Evolutionary conservation across 139 green algal species (phyloP).

Genomic region (Tetradesmus obliquus): DNA sequence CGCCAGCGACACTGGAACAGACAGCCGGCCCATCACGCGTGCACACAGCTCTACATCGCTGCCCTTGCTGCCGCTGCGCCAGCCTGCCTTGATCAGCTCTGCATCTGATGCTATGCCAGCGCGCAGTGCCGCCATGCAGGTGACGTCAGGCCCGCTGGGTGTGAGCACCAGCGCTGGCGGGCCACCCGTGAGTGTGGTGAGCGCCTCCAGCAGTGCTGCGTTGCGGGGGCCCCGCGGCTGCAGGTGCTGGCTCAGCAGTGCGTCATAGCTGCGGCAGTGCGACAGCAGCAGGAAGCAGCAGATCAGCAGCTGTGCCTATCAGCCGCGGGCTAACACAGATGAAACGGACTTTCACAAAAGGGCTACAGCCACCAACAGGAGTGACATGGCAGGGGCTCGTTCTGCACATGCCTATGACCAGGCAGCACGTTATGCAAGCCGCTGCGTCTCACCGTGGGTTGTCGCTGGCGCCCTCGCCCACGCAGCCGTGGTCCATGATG

Average conservation of each 20-base stretch:
- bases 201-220: constrained; percentile 47
- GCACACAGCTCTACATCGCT: constrained; percentile 48
- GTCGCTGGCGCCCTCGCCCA: constrained; percentile 28
- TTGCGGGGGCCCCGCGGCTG: constrained; percentile 40
- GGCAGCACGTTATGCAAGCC: too few species aligned
- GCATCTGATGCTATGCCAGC: constrained; percentile 51
- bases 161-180: constrained; percentile 42
- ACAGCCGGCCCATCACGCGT: constrained; percentile 56
- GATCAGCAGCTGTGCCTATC: too few species aligned
- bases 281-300: background rate
- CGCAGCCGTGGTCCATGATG: constrained; percentile 70
- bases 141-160: constrained; percentile 47
- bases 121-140: constrained; percentile 49
- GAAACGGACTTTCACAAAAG: too few species aligned
- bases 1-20: constrained; percentile 15
- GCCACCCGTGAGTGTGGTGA: constrained; percentile 47
- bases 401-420: too few species aligned
- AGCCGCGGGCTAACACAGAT: background rate
- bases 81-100: constrained; percentile 60
- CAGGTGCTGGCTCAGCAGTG: background rate
- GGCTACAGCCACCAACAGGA: too few species aligned
- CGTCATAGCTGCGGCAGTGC: constrained; percentile 30
- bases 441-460: background rate
- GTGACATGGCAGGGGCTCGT: too few species aligned
- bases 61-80: background rate